Base-by-base conservation (phyloP, 2,329 filamentous ascomycete species). In the Cladosporium colombiae region DNA sequence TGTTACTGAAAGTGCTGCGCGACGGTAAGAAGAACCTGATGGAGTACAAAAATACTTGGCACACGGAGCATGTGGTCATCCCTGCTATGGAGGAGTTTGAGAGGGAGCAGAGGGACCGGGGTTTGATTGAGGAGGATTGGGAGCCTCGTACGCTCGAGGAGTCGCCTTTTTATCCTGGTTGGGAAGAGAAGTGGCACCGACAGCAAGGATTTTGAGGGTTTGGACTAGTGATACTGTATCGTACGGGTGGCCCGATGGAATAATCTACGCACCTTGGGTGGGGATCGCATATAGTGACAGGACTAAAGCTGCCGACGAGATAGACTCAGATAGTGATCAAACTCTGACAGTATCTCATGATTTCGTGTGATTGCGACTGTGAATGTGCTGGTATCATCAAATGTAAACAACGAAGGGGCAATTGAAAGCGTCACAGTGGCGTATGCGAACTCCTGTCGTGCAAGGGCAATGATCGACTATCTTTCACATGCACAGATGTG, bases 11-110 rank as follows among this genome's bases (percentile, higher is more conserved):
- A 77, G 80, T 95, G 0, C 71, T 94, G n/a, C 84, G 81, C 23
- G 87, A 91, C 33, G 91, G 89, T 1, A 92, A 92, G 77, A 83
- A 83, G 74, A 86, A 78, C 46, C 72, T 94, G 11, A 88, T 93
- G 87, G 84, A 89, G 70, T 95, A 95, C 74, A 96, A 96, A 80
- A 87, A 84, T n/a, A 90, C 89, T 0, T 92, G 89, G 87, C 90
- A 93, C 77, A 88, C 89, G 1, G 88, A 93, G 75, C 89, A 92
- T 77, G 84, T 92, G 0, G 85, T 87, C 0, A 80, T 91, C 58
- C 89, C 90, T 0, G 82, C 83, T 0, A 72, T 95, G 67, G 84
- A 88, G 71, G 74, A 80, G 68, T 95, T 86, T 80, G 85, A 85
- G 50, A 79, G 77, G 55, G 89, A 91, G 76, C 92, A 96, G 78